phyloP scores from a whole-genome alignment of 2,329 filamentous ascomycete species.

The Aspergillus sp. region DNA sequence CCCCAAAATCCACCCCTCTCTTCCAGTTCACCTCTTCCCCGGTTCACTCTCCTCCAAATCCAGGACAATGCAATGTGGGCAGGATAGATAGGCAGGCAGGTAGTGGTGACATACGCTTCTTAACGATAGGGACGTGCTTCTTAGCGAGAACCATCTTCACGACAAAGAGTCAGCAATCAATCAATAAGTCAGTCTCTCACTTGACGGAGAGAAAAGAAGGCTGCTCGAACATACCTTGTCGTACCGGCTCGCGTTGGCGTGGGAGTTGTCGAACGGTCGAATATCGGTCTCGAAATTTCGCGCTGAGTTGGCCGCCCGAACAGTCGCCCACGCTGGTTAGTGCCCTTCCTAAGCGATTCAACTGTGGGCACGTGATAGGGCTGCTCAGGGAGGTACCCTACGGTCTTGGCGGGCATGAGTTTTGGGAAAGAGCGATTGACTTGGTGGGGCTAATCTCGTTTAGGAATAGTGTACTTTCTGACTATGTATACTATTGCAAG shows the following conservation, averaged over 20 bases:
- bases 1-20: neutral
- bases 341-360: conserved; percentile 37
- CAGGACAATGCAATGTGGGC: neutral
- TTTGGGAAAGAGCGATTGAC: neutral
- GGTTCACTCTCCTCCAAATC: neutral
- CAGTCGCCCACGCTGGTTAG: conserved; percentile 33
- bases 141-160: conserved; percentile 92
- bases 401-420: too few relatives aligned
- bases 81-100: conserved; percentile 10
- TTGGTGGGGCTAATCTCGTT: neutral
- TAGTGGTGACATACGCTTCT: conserved; percentile 85
- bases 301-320: conserved; percentile 39
- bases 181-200: neutral
- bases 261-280: conserved; percentile 48
- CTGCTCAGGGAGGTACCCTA: conserved; percentile 2
- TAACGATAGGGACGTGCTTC: conserved; percentile 99
- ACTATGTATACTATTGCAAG: conserved; percentile 25
- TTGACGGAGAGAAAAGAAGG: neutral
- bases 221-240: conserved; percentile 45
- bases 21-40: neutral
- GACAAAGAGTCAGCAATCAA: conserved; percentile 17
- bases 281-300: conserved; percentile 46
- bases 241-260: conserved; percentile 47
- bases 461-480: neutral
- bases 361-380: conserved; percentile 15